phyloP scores from a whole-genome alignment of 345 rosid species.

The Eucalyptus pauciflora region DNA sequence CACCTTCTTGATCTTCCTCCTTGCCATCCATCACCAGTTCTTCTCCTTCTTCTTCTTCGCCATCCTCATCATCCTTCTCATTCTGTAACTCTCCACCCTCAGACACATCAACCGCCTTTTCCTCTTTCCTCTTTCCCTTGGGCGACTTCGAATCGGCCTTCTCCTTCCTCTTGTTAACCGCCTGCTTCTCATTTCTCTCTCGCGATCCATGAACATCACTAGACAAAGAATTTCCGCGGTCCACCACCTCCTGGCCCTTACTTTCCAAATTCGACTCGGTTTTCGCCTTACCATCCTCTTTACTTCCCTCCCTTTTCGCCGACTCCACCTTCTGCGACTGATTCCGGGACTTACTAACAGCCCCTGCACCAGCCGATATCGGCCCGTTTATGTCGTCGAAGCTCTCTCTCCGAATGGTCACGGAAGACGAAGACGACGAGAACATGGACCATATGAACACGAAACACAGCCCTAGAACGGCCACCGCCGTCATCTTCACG shows the following conservation, averaged over 20 bases:
- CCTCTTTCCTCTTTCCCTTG: constrained; percentile 33
- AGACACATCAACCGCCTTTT: constrained; percentile 16
- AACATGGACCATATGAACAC: constrained; percentile 70
- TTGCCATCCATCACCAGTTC: constrained; percentile 34
- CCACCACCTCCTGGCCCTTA: constrained; percentile 24
- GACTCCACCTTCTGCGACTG: background rate
- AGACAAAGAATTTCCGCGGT: constrained; percentile 21
- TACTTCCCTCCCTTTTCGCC: background rate
- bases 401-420: constrained; percentile 61
- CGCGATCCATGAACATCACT: constrained; percentile 31
- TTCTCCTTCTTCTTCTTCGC: constrained; percentile 1
- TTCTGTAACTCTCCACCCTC: constrained; percentile 18
- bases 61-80: constrained; percentile 26
- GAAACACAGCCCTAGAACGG: constrained; percentile 76
- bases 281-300: constrained; percentile 11
- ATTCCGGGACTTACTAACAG: background rate
- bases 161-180: constrained; percentile 15
- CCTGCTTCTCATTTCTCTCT: constrained; percentile 25
- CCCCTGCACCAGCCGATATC: constrained; percentile 14
- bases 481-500: constrained; percentile 58
- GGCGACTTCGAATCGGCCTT: constrained; percentile 18
- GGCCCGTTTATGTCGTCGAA: constrained; percentile 90
- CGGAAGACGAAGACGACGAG: constrained; percentile 55
- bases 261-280: constrained; percentile 19
- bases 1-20: constrained; percentile 33